These are phyloP conservation scores for Cladosporium halotolerans DNA, from an alignment of 2,329 filamentous ascomycete genomes.

Conservation along the genomic window DNA sequence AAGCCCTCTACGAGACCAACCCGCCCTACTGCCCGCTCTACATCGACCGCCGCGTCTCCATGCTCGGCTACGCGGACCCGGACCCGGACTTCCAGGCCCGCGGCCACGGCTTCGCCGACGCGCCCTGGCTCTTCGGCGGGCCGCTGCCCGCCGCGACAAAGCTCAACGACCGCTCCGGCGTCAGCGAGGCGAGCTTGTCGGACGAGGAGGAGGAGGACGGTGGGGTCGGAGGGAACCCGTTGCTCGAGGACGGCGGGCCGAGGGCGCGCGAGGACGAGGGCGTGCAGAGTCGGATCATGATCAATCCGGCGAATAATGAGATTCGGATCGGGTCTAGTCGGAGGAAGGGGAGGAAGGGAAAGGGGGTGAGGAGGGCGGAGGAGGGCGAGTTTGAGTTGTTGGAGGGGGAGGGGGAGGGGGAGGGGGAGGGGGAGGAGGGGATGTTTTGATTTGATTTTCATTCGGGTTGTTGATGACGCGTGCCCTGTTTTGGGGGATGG, in stretches of 20 bases:
- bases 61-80: slow-evolving; percentile 56
- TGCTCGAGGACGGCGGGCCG: background rate
- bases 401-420: background rate
- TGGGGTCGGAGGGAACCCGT: background rate
- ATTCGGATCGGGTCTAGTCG: slow-evolving; percentile 7
- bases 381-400: slow-evolving; percentile 1
- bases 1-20: slow-evolving; percentile 62
- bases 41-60: slow-evolving; percentile 75
- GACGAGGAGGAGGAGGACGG: background rate
- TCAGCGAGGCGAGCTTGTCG: background rate
- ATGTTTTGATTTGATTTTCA: background rate
- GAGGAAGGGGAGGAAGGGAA: background rate
- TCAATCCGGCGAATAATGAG: slow-evolving; percentile 8
- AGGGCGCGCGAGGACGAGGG: background rate
- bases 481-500: background rate
- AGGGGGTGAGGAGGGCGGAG: background rate
- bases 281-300: slow-evolving; percentile 10
- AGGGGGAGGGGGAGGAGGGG: background rate
- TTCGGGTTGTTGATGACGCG: no score
- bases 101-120: slow-evolving; percentile 19
- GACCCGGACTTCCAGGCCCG: slow-evolving; percentile 14
- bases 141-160: slow-evolving; percentile 22
- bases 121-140: slow-evolving; percentile 28
- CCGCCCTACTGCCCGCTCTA: slow-evolving; percentile 95
- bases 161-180: slow-evolving; percentile 22